These are phyloP conservation scores for Fusarium succisae DNA, from an alignment of 2,329 filamentous ascomycete species.

Conservation along the genomic window DNA sequence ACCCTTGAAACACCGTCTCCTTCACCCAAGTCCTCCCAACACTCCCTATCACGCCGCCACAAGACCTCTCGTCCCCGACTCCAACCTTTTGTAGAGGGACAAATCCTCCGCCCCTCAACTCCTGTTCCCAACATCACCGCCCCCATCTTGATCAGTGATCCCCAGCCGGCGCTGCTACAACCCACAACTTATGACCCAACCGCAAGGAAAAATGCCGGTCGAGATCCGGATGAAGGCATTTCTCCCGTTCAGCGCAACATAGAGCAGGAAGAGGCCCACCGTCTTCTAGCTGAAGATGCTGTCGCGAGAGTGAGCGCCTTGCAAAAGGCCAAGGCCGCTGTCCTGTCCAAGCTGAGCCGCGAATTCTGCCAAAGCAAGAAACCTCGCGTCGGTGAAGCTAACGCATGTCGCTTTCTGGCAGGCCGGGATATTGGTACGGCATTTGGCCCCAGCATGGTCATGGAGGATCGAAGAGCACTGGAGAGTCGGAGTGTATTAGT, in stretches of 20 bases:
- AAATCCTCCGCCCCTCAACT: slow-evolving; percentile 39
- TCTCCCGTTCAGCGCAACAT: slow-evolving; percentile 67
- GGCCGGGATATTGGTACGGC: slow-evolving; percentile 45
- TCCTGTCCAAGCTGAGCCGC: slow-evolving; percentile 66
- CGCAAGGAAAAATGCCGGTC: slow-evolving; percentile 21
- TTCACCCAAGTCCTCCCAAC: slow-evolving; percentile 29
- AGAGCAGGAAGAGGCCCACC: slow-evolving; percentile 64
- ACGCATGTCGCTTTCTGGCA: slow-evolving; percentile 47
- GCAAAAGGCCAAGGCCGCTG: slow-evolving; percentile 67
- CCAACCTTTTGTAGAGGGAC: slow-evolving; percentile 40
- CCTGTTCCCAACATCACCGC: slow-evolving; percentile 55
- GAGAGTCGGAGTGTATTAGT: slow-evolving; percentile 65
- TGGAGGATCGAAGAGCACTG: slow-evolving; percentile 57
- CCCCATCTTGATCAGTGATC: slow-evolving; percentile 59
- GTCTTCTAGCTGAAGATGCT: slow-evolving; percentile 66
- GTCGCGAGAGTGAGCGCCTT: slow-evolving; percentile 64
- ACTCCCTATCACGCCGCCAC: slow-evolving; percentile 38
- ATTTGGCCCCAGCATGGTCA: slow-evolving; percentile 47
- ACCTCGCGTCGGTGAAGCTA: slow-evolving; percentile 46
- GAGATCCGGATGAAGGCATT: slow-evolving; percentile 55
- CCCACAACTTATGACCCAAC: slow-evolving; percentile 65
- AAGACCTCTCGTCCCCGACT: slow-evolving; percentile 41
- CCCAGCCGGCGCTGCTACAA: slow-evolving; percentile 64
- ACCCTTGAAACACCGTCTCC: slow-evolving; percentile 27
- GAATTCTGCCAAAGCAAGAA: slow-evolving; percentile 55